A percentile compares a stretch with the other conserved stretches of the same genome.
These are phyloP conservation scores for Diaporthe citriasiana DNA, from an alignment of 2,329 filamentous ascomycete genomes.

Conservation along the genomic window DNA sequence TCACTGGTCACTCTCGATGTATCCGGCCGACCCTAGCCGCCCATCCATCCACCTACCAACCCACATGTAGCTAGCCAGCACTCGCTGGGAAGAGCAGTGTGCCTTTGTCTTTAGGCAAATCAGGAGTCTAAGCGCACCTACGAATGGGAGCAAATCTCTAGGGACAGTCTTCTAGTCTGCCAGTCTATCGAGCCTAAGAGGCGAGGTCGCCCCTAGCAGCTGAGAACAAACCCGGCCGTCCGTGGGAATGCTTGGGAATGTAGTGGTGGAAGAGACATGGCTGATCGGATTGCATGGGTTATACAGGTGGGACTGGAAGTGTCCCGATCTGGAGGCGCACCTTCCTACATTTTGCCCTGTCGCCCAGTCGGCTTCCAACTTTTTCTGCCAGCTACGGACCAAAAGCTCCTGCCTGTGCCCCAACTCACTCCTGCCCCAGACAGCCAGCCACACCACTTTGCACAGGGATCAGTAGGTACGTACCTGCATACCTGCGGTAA, in stretches of 20 bases:
- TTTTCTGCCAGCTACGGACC: slow-evolving; percentile 12
- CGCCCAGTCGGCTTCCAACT: slow-evolving; percentile 8
- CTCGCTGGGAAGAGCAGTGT: not conserved
- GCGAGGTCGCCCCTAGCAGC: not conserved
- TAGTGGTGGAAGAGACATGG: slow-evolving; percentile 13
- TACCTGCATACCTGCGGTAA: not conserved
- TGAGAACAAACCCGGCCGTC: not conserved
- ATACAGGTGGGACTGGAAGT: not conserved
- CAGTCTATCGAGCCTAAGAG: too few species aligned
- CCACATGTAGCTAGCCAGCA: not conserved
- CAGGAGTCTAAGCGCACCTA: not conserved
- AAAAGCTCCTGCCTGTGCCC: slow-evolving; percentile 6
- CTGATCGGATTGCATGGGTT: slow-evolving; percentile 6
- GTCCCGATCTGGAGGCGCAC: slow-evolving; percentile 9
- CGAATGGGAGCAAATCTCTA: not conserved
- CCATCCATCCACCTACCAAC: not conserved
- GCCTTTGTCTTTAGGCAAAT: slow-evolving; percentile 9
- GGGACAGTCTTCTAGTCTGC: not conserved
- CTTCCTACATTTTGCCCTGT: not conserved
- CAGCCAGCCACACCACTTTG: not conserved
- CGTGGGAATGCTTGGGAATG: slow-evolving; percentile 29
- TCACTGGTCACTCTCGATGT: not conserved
- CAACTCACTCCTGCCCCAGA: not conserved
- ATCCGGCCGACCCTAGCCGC: not conserved
- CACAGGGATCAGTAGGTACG: not conserved